Conservation (phyloP, 768 basidiomycete species). For the Kwoniella sp. region DNA sequence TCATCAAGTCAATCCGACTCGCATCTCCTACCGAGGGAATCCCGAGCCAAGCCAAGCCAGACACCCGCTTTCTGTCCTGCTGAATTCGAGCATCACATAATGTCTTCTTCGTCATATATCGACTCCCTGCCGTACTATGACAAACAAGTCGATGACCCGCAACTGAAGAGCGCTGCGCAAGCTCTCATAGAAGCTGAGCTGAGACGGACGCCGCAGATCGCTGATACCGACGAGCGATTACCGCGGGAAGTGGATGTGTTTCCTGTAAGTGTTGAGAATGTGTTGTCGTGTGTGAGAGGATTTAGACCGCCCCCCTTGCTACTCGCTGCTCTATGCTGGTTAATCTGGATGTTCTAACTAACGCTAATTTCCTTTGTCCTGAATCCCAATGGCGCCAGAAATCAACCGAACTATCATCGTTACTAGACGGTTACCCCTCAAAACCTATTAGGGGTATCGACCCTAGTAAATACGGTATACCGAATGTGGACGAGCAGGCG, state of each 20-base stretch:
- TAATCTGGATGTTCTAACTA: neutral
- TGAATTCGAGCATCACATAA: constrained; percentile 11
- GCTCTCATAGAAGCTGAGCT: constrained; percentile 53
- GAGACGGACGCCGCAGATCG: constrained; percentile 34
- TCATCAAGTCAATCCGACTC: too few relatives aligned
- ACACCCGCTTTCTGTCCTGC: too few relatives aligned
- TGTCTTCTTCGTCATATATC: constrained; percentile 55
- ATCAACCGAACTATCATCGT: constrained; percentile 33
- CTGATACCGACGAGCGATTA: constrained; percentile 46
- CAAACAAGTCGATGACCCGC: constrained; percentile 77
- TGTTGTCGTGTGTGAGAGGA: too few relatives aligned
- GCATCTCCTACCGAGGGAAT: too few relatives aligned
- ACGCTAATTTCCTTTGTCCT: constrained; percentile 7
- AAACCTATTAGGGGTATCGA: constrained; percentile 50
- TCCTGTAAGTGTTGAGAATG: constrained; percentile 34
- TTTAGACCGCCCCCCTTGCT: too few relatives aligned
- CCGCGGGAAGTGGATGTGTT: constrained; percentile 46
- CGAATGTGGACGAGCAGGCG: constrained; percentile 23
- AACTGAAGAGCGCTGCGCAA: constrained; percentile 42
- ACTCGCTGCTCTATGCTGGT: too few relatives aligned
- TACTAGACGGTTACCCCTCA: constrained; percentile 37
- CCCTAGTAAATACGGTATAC: constrained; percentile 41
- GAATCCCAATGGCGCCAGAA: constrained; percentile 46
- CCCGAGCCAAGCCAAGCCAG: too few relatives aligned
- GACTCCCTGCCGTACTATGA: constrained; percentile 95